A percentile compares a stretch with the other conserved stretches of the same genome.
Evolutionary conservation across 164 flowering plant species (phyloP).

Genomic region (Vitis rupestris): DNA sequence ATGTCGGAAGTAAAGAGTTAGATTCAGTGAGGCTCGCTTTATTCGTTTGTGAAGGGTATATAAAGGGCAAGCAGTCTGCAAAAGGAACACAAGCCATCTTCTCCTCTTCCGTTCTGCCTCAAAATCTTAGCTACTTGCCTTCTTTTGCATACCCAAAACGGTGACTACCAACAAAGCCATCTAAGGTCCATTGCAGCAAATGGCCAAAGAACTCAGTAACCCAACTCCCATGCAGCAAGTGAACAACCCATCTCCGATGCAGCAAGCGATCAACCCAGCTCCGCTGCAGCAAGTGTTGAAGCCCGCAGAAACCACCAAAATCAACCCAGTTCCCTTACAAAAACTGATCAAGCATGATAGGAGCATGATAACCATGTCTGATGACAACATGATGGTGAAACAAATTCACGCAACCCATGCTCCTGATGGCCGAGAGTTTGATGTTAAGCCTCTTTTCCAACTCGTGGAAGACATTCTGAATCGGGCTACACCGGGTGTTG

Average conservation of each 20-base stretch:
- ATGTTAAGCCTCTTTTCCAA: neutral
- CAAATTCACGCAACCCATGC: neutral
- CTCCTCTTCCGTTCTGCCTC: neutral
- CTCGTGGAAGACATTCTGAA: neutral
- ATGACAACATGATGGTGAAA: no score
- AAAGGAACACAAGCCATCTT: constrained; percentile 5
- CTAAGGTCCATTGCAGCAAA: neutral
- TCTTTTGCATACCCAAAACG: neutral
- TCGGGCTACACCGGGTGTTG: neutral
- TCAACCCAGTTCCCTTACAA: no score
- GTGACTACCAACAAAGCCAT: neutral
- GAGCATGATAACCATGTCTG: no score
- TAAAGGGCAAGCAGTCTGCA: neutral
- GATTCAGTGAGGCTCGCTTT: constrained; percentile 14
- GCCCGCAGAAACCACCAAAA: no score
- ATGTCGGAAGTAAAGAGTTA: constrained; percentile 24
- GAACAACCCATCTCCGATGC: no score
- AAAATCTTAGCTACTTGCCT: no score
- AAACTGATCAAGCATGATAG: no score
- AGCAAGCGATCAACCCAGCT: no score
- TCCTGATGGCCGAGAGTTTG: neutral
- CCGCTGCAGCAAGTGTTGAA: no score
- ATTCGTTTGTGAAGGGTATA: constrained; percentile 11
- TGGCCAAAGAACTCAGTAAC: neutral
- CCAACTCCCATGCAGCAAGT: no score